These are phyloP conservation scores for Purshia tridentata DNA, from an alignment of 306 rosid species.

Conservation along the genomic window DNA sequence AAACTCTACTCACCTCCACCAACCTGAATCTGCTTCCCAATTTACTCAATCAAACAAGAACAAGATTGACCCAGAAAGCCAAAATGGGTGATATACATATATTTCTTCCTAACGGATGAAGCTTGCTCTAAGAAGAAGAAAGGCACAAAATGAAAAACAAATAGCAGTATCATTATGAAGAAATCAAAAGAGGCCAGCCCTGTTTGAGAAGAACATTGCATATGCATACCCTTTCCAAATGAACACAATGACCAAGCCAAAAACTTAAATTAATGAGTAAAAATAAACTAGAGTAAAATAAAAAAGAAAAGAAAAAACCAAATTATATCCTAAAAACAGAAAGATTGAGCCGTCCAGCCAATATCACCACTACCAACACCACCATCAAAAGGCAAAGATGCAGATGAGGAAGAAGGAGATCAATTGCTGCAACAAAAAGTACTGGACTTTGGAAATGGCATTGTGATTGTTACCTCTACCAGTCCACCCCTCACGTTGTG, in stretches of 20 bases:
- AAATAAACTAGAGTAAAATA: neutral
- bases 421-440: constrained; percentile 28
- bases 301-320: constrained; percentile 8
- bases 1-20: constrained; percentile 43
- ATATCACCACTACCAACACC: constrained; percentile 60
- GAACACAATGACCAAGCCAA: constrained; percentile 13
- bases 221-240: constrained; percentile 38
- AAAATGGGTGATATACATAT: no score
- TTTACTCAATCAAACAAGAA: neutral
- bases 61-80: no score
- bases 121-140: no score
- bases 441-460: constrained; percentile 28
- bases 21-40: neutral
- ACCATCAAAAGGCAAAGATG: constrained; percentile 41
- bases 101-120: no score
- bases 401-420: constrained; percentile 22
- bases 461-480: constrained; percentile 10
- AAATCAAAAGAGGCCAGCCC: constrained; percentile 15
- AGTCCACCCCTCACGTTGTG: constrained; percentile 25
- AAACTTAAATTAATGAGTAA: neutral
- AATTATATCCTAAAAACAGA: constrained; percentile 26
- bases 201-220: constrained; percentile 23
- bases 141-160: neutral
- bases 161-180: constrained; percentile 30
- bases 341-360: constrained; percentile 95